Evolutionary conservation across 208 protist species (phyloP).

Genomic region (Crithidia bombi): DNA sequence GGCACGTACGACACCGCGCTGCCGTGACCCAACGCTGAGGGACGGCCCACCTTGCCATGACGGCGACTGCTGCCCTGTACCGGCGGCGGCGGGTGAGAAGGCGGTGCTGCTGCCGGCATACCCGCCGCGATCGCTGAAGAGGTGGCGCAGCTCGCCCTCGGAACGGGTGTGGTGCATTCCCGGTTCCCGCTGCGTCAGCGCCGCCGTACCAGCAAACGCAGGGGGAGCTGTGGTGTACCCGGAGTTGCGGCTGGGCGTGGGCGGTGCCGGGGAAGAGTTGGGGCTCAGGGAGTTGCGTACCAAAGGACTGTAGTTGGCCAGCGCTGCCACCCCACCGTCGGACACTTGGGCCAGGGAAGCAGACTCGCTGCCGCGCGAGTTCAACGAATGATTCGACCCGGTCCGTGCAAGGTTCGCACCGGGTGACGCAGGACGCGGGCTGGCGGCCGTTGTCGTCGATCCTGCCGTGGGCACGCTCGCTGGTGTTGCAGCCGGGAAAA

Average conservation of each 20-base stretch:
- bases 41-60: slow-evolving; percentile 3
- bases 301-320: slow-evolving; percentile 7
- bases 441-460: not conserved
- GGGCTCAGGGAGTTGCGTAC: slow-evolving; percentile 10
- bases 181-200: slow-evolving; percentile 3
- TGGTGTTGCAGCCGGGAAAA: not conserved
- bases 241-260: not conserved
- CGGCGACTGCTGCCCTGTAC: slow-evolving; percentile 18
- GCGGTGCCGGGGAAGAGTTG: not conserved
- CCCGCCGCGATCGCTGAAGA: slow-evolving; percentile 29
- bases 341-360: not conserved
- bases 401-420: slow-evolving; percentile 2
- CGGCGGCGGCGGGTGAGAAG: not conserved
- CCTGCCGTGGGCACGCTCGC: not conserved
- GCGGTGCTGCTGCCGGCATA: not conserved
- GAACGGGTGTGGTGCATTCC: slow-evolving; percentile 20
- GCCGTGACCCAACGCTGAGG: slow-evolving; percentile 12
- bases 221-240: not conserved
- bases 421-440: slow-evolving; percentile 6
- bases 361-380: slow-evolving; percentile 14
- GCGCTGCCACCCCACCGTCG: slow-evolving; percentile 1
- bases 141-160: slow-evolving; percentile 25
- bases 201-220: not conserved
- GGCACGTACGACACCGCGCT: slow-evolving; percentile 31
- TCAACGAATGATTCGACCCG: slow-evolving; percentile 6